Conservation (phyloP, 192 early-diverging fungal species). For the Lobosporangium transversale region DNA sequence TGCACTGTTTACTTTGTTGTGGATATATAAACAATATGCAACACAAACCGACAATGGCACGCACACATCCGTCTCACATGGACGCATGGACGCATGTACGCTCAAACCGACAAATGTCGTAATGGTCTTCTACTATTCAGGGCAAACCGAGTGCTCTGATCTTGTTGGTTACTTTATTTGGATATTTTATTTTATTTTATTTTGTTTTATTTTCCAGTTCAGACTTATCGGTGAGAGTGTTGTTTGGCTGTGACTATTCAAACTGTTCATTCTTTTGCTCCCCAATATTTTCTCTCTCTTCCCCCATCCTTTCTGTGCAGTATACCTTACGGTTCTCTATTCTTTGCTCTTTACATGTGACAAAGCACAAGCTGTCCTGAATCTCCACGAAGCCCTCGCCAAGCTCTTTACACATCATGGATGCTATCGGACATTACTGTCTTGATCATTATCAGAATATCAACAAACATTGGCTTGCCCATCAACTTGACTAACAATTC, state of each 20-base stretch:
- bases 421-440: too few species aligned
- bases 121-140: conserved; percentile 24
- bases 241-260: conserved; percentile 18
- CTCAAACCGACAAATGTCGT: neutral
- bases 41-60: conserved; percentile 3
- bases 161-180: conserved; percentile 21
- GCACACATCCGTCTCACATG: conserved; percentile 40
- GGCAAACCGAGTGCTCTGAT: conserved; percentile 28
- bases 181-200: neutral
- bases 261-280: neutral
- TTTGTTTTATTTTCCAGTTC: conserved; percentile 4
- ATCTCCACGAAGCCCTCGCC: too few species aligned
- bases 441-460: too few species aligned
- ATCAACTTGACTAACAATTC: too few species aligned
- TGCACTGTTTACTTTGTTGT: conserved; percentile 23
- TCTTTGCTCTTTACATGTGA: too few species aligned
- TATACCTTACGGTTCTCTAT: too few species aligned
- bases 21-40: conserved; percentile 1
- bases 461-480: too few species aligned
- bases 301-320: too few species aligned
- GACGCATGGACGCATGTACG: neutral
- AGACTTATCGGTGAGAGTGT: conserved; percentile 30
- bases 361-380: too few species aligned
- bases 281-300: too few species aligned
- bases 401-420: too few species aligned